These are phyloP conservation scores for Teunomyces barrocoloradensis DNA, from an alignment of 805 yeast genomes.

Conservation along the genomic window DNA sequence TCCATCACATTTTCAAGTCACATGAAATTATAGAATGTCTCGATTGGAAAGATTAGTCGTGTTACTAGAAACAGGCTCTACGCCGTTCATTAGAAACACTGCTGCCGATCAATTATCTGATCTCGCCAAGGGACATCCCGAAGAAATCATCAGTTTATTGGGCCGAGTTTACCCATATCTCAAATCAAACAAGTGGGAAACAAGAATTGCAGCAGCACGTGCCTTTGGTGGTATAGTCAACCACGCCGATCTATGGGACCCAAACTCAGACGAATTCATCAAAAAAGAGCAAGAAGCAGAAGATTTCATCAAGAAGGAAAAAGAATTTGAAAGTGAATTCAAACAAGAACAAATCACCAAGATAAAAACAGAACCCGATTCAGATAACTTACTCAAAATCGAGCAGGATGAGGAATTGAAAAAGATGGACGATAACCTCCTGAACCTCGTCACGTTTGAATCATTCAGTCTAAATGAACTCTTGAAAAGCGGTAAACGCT, in stretches of 20 bases:
- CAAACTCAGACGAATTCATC: conserved; percentile 42
- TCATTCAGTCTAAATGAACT: conserved; percentile 51
- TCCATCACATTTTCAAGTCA: not conserved
- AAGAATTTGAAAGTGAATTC: not conserved
- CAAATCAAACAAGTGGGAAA: conserved; percentile 87
- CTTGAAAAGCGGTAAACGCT: conserved; percentile 48
- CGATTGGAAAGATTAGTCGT: conserved; percentile 58
- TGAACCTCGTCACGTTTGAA: conserved; percentile 45
- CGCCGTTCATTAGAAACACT: conserved; percentile 87
- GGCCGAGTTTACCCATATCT: conserved; percentile 91
- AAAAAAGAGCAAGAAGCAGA: conserved; percentile 12
- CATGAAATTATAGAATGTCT: conserved; percentile 28
- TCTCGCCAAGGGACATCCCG: conserved; percentile 91
- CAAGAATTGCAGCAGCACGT: conserved; percentile 89
- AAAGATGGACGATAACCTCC: conserved; percentile 38
- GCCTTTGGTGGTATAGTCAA: conserved; percentile 92
- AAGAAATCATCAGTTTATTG: conserved; percentile 76
- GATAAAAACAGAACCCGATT: conserved; percentile 5
- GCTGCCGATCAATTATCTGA: conserved; percentile 98
- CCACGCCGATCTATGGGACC: conserved; percentile 81
- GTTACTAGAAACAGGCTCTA: conserved; percentile 87
- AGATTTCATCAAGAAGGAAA: conserved; percentile 7
- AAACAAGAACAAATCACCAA: not conserved
- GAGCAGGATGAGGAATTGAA: conserved; percentile 42
- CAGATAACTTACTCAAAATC: conserved; percentile 2